These are phyloP conservation scores for Saccharomyces hybrid DNA, from an alignment of 1,139 yeast genomes.

Conservation along the genomic window DNA sequence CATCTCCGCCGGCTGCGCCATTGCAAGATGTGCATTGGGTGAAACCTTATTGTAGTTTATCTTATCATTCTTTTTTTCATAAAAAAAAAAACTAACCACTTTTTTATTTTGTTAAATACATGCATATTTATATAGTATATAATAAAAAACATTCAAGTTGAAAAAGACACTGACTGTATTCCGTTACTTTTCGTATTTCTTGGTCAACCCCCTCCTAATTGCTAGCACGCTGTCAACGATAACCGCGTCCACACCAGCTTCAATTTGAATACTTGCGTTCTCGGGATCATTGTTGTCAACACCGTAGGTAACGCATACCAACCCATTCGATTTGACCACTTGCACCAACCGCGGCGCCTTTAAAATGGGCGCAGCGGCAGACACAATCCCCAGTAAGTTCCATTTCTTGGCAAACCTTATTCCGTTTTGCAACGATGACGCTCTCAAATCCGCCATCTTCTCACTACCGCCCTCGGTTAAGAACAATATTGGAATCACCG, in stretches of 20 bases:
- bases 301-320: constrained; percentile 93
- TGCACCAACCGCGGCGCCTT: constrained; percentile 82
- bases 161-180: no score
- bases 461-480: constrained; percentile 83
- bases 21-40: constrained; percentile 91
- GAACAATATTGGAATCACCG: constrained; percentile 81
- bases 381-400: constrained; percentile 87
- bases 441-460: constrained; percentile 81
- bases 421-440: constrained; percentile 83
- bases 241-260: constrained; percentile 95
- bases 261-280: constrained; percentile 77
- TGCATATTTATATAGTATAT: not conserved
- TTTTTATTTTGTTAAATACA: not conserved
- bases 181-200: constrained; percentile 5
- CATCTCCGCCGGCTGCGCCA: constrained; percentile 80
- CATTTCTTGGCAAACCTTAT: constrained; percentile 85
- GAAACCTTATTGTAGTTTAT: constrained; percentile 60
- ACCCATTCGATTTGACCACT: constrained; percentile 81
- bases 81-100: not conserved
- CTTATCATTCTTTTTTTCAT: not conserved
- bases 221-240: constrained; percentile 93
- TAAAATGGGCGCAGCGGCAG: constrained; percentile 79
- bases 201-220: constrained; percentile 67
- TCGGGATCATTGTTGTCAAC: constrained; percentile 77
- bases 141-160: not conserved